These are phyloP conservation scores for Aspergillus vadensis DNA, from an alignment of 2,329 filamentous ascomycete genomes.

Conservation along the genomic window DNA sequence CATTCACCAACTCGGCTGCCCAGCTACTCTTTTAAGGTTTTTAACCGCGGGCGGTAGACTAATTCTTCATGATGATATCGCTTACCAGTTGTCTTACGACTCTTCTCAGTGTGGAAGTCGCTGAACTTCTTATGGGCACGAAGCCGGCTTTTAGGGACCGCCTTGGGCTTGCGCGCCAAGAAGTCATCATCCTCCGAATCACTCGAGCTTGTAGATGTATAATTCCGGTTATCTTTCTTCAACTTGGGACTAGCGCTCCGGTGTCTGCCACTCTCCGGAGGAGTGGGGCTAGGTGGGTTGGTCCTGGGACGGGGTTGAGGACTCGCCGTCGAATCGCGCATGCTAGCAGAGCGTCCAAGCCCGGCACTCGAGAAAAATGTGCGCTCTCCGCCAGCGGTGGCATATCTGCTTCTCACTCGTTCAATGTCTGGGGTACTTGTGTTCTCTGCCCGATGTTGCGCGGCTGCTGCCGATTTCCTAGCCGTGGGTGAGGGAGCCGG, in stretches of 20 bases:
- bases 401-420: slow-evolving; percentile 58
- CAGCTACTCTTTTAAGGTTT: background rate
- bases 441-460: slow-evolving; percentile 31
- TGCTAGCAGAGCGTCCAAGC: slow-evolving; percentile 56
- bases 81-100: slow-evolving; percentile 36
- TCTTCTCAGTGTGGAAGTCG: slow-evolving; percentile 28
- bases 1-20: background rate
- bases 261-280: slow-evolving; percentile 36
- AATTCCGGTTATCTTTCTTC: slow-evolving; percentile 34
- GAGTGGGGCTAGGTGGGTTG: slow-evolving; percentile 39
- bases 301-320: slow-evolving; percentile 36
- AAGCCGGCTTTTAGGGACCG: slow-evolving; percentile 43
- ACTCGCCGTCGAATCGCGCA: slow-evolving; percentile 51
- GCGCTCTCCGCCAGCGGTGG: slow-evolving; percentile 57
- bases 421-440: slow-evolving; percentile 44
- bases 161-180: slow-evolving; percentile 41
- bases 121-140: slow-evolving; percentile 32
- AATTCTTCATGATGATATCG: slow-evolving; percentile 13
- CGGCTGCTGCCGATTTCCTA: slow-evolving; percentile 44
- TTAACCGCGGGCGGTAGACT: background rate
- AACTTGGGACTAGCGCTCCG: slow-evolving; percentile 49
- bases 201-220: slow-evolving; percentile 44
- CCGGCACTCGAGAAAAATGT: slow-evolving; percentile 57
- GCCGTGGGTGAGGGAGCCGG: slow-evolving; percentile 45
- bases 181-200: slow-evolving; percentile 37